A percentile compares a stretch with the other conserved stretches of the same genome.
Conservation (phyloP, 2,329 filamentous ascomycete genomes). For the Xylaria sp. region DNA sequence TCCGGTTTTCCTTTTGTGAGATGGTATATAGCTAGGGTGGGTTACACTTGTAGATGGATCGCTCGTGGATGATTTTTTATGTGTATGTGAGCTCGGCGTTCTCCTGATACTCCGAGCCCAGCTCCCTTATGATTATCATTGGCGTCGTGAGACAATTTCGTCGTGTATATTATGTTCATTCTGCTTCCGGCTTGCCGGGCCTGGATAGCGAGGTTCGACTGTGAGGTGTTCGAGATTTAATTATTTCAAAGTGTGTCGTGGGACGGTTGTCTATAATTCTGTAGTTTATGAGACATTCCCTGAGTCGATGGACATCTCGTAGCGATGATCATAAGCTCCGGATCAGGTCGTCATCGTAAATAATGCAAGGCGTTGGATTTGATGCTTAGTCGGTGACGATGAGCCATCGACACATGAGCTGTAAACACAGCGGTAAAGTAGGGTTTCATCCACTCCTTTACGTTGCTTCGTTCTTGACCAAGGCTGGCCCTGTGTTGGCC, state of each 20-base stretch:
- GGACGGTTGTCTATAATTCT: constrained; percentile 26
- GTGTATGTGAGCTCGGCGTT: constrained; percentile 1
- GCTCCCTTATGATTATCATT: constrained; percentile 7
- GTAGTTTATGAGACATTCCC: not conserved
- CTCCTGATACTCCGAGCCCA: not conserved
- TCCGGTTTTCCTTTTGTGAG: constrained; percentile 29
- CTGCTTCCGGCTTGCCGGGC: not conserved
- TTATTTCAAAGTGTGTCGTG: constrained; percentile 28
- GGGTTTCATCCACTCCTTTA: constrained; percentile 41
- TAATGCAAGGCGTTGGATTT: not conserved
- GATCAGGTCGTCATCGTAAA: not conserved
- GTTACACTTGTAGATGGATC: constrained; percentile 2
- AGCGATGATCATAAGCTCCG: constrained; percentile 4
- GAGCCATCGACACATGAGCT: not conserved
- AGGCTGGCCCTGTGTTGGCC: constrained; percentile 43
- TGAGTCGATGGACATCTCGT: constrained; percentile 5
- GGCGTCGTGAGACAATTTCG: constrained; percentile 30
- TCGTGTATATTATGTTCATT: constrained; percentile 17
- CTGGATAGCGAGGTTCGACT: not conserved
- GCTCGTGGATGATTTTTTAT: constrained; percentile 3
- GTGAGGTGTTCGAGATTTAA: constrained; percentile 9
- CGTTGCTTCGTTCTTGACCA: constrained; percentile 44
- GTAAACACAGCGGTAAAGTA: constrained; percentile 4
- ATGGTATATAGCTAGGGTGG: constrained; percentile 16
- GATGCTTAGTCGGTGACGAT: not conserved